Evolutionary conservation across 345 rosid genomes (phyloP).

Genomic region (Gossypium australe): DNA sequence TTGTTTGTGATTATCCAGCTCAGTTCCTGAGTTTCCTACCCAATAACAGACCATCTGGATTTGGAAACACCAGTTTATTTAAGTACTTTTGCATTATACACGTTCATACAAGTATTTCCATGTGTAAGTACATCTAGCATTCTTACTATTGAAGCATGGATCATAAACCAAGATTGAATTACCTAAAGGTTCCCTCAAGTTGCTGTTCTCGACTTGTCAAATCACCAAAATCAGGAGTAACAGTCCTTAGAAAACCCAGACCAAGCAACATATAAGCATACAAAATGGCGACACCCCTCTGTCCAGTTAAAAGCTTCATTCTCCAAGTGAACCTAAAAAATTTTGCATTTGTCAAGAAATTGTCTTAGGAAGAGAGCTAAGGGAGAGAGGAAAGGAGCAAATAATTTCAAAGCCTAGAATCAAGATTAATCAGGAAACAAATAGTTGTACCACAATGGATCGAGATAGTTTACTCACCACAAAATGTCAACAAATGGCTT

Average conservation of each 20-base stretch:
- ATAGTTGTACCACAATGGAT: slow-evolving; percentile 1
- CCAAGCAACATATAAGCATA: slow-evolving; percentile 94
- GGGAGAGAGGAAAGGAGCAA: background rate
- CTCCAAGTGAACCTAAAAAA: slow-evolving; percentile 95
- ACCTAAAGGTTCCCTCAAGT: slow-evolving; percentile 97
- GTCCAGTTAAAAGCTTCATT: slow-evolving; percentile 94
- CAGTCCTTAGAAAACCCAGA: slow-evolving; percentile 81
- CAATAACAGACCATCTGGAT: background rate
- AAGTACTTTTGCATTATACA: background rate
- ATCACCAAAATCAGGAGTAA: slow-evolving; percentile 95
- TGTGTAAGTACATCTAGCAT: background rate
- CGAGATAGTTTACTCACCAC: slow-evolving; percentile 58
- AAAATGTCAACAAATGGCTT: slow-evolving; percentile 94
- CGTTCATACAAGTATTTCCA: background rate
- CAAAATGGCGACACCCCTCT: slow-evolving; percentile 86
- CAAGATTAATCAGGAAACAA: slow-evolving; percentile 12
- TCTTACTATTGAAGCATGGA: slow-evolving; percentile 1
- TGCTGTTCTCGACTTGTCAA: slow-evolving; percentile 78
- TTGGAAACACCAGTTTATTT: background rate
- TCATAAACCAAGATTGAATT: slow-evolving; percentile 10
- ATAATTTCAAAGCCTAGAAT: background rate
- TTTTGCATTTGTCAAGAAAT: slow-evolving; percentile 15
- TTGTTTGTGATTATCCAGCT: background rate
- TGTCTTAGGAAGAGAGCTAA: slow-evolving; percentile 11
- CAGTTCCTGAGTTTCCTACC: background rate